Percentiles rank a stretch among this genome's conserved stretches.
Evolutionary conservation across 176 grass and related monocot species (phyloP).

Genomic region (Aegilops sharonensis): DNA sequence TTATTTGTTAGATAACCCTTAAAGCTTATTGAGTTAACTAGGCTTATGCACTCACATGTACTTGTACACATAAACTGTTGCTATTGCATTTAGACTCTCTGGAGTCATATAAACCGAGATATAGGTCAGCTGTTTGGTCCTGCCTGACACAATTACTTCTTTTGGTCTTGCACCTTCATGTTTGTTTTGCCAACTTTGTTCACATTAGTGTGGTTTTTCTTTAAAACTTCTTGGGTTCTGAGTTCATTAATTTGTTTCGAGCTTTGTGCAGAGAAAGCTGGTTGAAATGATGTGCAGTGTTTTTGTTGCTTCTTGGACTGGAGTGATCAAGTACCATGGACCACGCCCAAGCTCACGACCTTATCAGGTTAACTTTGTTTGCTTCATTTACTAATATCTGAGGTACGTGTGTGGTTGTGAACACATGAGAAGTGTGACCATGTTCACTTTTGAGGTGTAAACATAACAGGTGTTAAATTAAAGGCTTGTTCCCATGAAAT

Average conservation of each 20-base stretch:
- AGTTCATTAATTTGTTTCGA: conserved; percentile 20
- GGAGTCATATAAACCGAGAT: neutral
- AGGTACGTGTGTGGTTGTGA: neutral
- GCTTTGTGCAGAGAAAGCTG: conserved; percentile 69
- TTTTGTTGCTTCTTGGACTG: conserved; percentile 97
- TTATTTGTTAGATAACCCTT: neutral
- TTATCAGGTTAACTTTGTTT: conserved; percentile 60
- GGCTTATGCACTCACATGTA: conserved; percentile 2
- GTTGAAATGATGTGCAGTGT: conserved; percentile 99
- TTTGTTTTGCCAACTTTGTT: neutral
- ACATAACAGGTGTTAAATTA: neutral
- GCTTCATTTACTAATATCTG: conserved; percentile 9
- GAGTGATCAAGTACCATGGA: conserved; percentile 94
- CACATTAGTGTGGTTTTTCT: conserved; percentile 18
- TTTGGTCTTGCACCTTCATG: neutral
- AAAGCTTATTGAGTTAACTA: neutral
- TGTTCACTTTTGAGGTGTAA: neutral
- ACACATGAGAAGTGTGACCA: neutral
- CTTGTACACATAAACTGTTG: neutral
- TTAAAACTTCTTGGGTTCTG: conserved; percentile 17
- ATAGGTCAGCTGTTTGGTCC: neutral
- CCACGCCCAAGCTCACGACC: conserved; percentile 92
- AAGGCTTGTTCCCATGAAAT: neutral
- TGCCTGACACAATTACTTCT: neutral
- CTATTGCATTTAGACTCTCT: neutral